phyloP scores from a whole-genome alignment of 768 basidiomycete species.

The Rhodotorula taiwanensis region DNA sequence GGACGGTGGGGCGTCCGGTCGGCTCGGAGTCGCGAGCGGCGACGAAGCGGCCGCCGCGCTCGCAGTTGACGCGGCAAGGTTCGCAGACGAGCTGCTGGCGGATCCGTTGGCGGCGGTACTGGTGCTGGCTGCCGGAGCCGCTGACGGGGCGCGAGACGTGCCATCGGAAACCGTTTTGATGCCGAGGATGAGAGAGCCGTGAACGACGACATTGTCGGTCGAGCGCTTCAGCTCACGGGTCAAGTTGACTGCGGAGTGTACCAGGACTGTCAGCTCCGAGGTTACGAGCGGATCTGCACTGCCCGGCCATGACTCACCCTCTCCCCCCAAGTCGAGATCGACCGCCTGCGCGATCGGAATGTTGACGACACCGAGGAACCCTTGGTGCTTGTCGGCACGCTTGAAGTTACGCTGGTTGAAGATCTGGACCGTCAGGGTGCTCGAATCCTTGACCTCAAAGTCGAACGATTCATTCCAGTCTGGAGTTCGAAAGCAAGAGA shows the following conservation, averaged over 20 bases:
- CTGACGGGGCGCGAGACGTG: conserved; percentile 41
- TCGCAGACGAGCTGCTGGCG: background rate
- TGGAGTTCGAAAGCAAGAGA: conserved; percentile 48
- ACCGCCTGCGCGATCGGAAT: conserved; percentile 81
- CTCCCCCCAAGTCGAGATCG: conserved; percentile 84
- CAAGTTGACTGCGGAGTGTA: conserved; percentile 97
- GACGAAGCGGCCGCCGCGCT: too few relatives aligned
- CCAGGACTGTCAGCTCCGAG: too few relatives aligned
- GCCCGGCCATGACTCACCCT: conserved; percentile 57
- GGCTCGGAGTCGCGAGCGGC: background rate
- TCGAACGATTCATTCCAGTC: conserved; percentile 99
- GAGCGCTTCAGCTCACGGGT: conserved; percentile 96
- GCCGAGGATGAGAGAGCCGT: conserved; percentile 94
- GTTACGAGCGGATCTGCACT: too few relatives aligned
- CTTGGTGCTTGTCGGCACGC: conserved; percentile 72
- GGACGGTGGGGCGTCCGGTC: background rate
- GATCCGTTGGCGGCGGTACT: conserved; percentile 10
- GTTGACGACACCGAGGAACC: conserved; percentile 96
- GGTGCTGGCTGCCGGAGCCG: conserved; percentile 14
- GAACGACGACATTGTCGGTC: conserved; percentile 96
- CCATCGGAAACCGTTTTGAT: conserved; percentile 84
- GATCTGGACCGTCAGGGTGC: conserved; percentile 93
- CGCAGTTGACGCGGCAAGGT: background rate
- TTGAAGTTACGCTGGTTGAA: conserved; percentile 99
- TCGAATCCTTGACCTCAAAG: conserved; percentile 94